Percentiles rank a stretch among this genome's conserved stretches.
Evolutionary conservation across 164 flowering plant genomes (phyloP).

Genomic region (Santalum album): DNA sequence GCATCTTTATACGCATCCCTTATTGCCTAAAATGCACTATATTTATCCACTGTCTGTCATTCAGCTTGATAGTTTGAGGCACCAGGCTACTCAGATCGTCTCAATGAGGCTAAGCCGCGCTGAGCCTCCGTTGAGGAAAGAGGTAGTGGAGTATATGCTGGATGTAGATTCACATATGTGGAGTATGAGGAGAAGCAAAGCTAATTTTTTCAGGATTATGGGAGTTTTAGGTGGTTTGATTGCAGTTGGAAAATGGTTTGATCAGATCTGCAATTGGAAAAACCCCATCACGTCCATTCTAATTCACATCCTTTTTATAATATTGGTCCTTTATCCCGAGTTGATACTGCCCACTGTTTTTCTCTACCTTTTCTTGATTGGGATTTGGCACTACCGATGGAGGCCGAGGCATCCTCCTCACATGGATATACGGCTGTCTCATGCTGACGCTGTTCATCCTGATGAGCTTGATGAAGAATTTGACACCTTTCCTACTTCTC

Average conservation of each 20-base stretch:
- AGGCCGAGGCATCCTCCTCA: slow-evolving; percentile 53
- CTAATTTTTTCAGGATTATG: slow-evolving; percentile 4
- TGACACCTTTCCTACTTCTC: slow-evolving; percentile 1
- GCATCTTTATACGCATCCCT: slow-evolving; percentile 1
- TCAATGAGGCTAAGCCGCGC: slow-evolving; percentile 3
- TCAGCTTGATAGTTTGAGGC: slow-evolving; percentile 4
- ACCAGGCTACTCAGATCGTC: slow-evolving; percentile 5
- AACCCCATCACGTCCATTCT: slow-evolving; percentile 2
- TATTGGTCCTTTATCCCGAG: slow-evolving; percentile 6
- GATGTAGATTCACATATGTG: slow-evolving; percentile 8
- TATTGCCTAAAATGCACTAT: slow-evolving; percentile 7
- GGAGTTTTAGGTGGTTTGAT: slow-evolving; percentile 4
- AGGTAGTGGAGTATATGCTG: slow-evolving; percentile 8
- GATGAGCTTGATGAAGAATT: slow-evolving; percentile 80
- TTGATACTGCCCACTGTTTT: slow-evolving; percentile 2
- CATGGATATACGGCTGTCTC: slow-evolving; percentile 67
- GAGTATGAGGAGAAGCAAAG: slow-evolving; percentile 7
- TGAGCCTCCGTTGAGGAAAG: slow-evolving; percentile 5
- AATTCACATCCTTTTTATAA: slow-evolving; percentile 4
- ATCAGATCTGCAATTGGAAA: slow-evolving; percentile 5
- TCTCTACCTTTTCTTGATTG: slow-evolving; percentile 4
- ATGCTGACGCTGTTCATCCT: slow-evolving; percentile 50
- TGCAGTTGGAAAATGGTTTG: slow-evolving; percentile 3
- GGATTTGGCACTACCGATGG: slow-evolving; percentile 6
- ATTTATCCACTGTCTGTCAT: slow-evolving; percentile 1